Base-by-base conservation (phyloP, 208 protist species). In the Trypanosoma caninum region DNA sequence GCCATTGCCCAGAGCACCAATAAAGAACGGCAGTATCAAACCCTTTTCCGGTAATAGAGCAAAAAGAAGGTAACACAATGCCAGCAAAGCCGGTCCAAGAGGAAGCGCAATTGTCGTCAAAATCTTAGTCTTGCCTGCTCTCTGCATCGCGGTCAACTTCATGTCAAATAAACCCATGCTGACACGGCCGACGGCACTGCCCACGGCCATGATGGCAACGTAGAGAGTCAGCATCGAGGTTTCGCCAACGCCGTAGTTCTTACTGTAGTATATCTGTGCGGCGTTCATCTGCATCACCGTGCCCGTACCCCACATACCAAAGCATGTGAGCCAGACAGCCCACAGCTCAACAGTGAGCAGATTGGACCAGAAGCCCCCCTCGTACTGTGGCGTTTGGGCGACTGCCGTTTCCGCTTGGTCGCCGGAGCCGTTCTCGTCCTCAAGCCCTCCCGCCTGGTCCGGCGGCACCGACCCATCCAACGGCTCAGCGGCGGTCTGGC, bases 181-280 rank as follows among this genome's bases (percentile, higher is more conserved):
- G 45, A 89, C 69, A 31, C 78, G 71, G 38, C 78, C 82, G 34
- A 86, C 40, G 11, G 83, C 83, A 58, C 75, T 85, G 27, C 76
- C 83, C 16, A 90, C 68, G 34, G 76, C 76, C 44, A 83, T 84
- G 33, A 87, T 63, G 27, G 75, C 72, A 1, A 74, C 45, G 65
- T 80, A 82, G 52, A 85, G 63, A 34, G 81, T 62, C 10, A 71
- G 60, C 1, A 48, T 58, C 11, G 67, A 64, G 23, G 53, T 28
- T 18, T 75, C 59, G 53, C 78, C 84, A 9, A 57, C 53, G 40
- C 73, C 73, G 20, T 76, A 28, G 71, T 86, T 89, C 20, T 62
- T 75, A 14, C 70, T 77, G 55, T 79, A 75, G 62, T 91, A 91
- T 53, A 91, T 83, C 62, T 91, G 84, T 23, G 84, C 75, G 0